A percentile compares a stretch with the other conserved stretches of the same genome.
phyloP scores from a whole-genome alignment of 139 green algal genomes.

The Auxenochlorella pyrenoidosa region DNA sequence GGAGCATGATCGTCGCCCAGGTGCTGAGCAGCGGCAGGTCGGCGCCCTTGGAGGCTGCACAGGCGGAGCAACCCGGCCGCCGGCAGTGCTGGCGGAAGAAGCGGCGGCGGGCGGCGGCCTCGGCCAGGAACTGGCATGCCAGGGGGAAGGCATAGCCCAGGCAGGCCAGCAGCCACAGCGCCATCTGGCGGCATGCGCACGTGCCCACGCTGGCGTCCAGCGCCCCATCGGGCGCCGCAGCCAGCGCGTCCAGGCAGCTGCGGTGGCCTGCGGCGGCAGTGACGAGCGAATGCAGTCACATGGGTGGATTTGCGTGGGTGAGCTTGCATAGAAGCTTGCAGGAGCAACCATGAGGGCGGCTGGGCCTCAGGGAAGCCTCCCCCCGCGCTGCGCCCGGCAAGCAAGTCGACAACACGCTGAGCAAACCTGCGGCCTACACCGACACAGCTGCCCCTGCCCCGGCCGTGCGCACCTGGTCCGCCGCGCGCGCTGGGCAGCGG shows the following conservation, averaged over 20 bases:
- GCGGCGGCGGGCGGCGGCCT: not conserved
- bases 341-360: too few species aligned
- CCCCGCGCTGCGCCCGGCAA: too few species aligned
- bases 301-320: too few species aligned
- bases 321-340: too few species aligned
- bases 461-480: not conserved
- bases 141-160: conserved; percentile 9
- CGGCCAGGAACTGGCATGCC: not conserved
- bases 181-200: conserved; percentile 23
- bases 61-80: not conserved
- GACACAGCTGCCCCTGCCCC: not conserved
- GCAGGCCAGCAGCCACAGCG: not conserved
- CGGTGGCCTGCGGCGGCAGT: not conserved
- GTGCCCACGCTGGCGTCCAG: not conserved
- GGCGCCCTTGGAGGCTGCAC: not conserved
- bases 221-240: not conserved
- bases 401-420: too few species aligned
- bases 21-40: conserved; percentile 4
- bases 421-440: too few species aligned
- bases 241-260: conserved; percentile 7
- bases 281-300: not conserved
- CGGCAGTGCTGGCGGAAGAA: conserved; percentile 8
- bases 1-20: not conserved
- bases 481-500: not conserved
- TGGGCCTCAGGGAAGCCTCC: too few species aligned